Percentiles rank a stretch among this genome's conserved stretches.
Conservation (phyloP, 352 stramenopile species). For the Phytophthora constricta region DNA sequence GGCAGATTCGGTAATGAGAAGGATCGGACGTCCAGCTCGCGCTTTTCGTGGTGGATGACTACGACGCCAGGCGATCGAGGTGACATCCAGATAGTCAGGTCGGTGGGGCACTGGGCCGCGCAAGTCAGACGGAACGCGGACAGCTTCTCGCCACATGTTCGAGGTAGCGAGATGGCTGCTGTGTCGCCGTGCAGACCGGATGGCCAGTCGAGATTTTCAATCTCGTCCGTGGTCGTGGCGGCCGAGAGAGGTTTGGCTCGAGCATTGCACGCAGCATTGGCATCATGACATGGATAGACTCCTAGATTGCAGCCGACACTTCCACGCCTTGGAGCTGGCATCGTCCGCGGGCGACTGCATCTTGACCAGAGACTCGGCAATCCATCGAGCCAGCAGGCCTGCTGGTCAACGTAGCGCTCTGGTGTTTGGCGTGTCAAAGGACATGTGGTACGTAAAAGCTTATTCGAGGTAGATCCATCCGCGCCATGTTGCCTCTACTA, state of each 20-base stretch:
- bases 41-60: neutral
- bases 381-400: neutral
- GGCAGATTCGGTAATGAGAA: constrained; percentile 32
- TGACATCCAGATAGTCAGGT: constrained; percentile 17
- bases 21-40: neutral
- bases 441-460: neutral
- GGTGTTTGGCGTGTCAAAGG: neutral
- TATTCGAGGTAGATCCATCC: neutral
- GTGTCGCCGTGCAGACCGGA: constrained; percentile 10
- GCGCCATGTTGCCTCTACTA: neutral
- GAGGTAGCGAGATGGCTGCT: no score
- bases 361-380: neutral
- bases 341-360: neutral
- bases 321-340: neutral
- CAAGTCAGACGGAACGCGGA: constrained; percentile 19
- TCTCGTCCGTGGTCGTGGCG: neutral
- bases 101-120: neutral
- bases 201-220: constrained; percentile 9
- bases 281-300: neutral
- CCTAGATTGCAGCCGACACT: no score
- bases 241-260: neutral
- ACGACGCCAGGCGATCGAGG: neutral
- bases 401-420: neutral
- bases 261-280: no score
- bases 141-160: constrained; percentile 8